These are phyloP conservation scores for Senecio squalidus DNA, from an alignment of 140 eudicot genomes.

Conservation along the genomic window DNA sequence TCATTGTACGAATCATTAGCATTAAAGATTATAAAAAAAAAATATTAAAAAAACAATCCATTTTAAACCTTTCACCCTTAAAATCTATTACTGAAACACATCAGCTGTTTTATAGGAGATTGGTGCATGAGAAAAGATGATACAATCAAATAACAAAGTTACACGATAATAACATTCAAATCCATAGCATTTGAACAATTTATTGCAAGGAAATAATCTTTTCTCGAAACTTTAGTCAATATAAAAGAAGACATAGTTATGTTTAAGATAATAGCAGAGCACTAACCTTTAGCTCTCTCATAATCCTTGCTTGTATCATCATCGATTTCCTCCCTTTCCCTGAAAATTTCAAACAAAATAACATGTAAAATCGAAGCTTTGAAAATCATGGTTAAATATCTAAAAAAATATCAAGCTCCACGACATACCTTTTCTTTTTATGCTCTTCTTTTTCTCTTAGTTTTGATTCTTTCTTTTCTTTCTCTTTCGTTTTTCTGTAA, in stretches of 20 bases:
- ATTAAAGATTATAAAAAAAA: too few relatives aligned
- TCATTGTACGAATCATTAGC: too few relatives aligned
- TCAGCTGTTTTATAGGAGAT: background rate
- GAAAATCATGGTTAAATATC: background rate
- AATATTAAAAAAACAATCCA: too few relatives aligned
- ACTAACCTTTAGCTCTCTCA: constrained; percentile 55
- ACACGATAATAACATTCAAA: background rate
- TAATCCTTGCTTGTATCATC: constrained; percentile 34
- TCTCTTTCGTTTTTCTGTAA: constrained; percentile 63
- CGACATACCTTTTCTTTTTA: constrained; percentile 55
- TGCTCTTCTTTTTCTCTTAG: constrained; percentile 41
- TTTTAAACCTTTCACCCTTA: background rate
- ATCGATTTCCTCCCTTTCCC: constrained; percentile 55
- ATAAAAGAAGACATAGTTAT: background rate
- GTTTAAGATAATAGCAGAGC: background rate
- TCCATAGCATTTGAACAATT: background rate
- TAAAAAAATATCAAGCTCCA: background rate
- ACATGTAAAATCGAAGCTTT: background rate
- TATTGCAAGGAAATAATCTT: background rate
- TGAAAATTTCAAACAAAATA: constrained; percentile 20
- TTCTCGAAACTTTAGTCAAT: background rate
- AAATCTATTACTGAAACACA: background rate
- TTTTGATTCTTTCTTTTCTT: constrained; percentile 52
- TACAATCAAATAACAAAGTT: background rate
- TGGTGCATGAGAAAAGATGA: background rate